Percentiles rank a stretch among this genome's conserved stretches.
These are phyloP conservation scores for Camelina neglecta DNA, from an alignment of 345 rosid genomes.

Conservation along the genomic window DNA sequence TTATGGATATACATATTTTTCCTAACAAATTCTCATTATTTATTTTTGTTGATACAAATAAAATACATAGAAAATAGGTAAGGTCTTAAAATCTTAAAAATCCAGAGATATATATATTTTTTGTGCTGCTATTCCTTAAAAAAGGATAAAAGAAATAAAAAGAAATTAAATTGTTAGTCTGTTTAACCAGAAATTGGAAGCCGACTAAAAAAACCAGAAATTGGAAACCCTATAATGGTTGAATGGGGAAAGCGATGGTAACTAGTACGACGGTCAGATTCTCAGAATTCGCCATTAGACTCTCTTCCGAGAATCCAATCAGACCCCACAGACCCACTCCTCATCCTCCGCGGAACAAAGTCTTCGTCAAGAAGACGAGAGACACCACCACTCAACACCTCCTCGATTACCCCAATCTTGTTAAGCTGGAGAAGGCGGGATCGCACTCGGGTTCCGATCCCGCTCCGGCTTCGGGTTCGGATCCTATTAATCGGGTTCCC, in stretches of 20 bases:
- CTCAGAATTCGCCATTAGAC: slow-evolving; percentile 51
- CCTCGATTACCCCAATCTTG: slow-evolving; percentile 41
- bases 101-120: no score
- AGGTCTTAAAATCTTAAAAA: no score
- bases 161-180: neutral
- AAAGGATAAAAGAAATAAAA: neutral
- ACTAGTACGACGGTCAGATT: slow-evolving; percentile 37
- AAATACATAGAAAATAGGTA: no score
- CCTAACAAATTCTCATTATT: no score
- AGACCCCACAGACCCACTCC: slow-evolving; percentile 40
- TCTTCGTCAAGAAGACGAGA: slow-evolving; percentile 42
- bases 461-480: slow-evolving; percentile 39
- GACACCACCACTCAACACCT: slow-evolving; percentile 15
- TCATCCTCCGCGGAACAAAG: slow-evolving; percentile 33
- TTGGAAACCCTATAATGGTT: slow-evolving; percentile 26
- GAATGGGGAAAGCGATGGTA: slow-evolving; percentile 65
- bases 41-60: no score
- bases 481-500: slow-evolving; percentile 51
- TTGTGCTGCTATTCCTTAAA: neutral
- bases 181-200: slow-evolving; percentile 2
- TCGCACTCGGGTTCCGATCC: slow-evolving; percentile 48
- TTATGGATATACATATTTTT: no score
- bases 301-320: slow-evolving; percentile 53
- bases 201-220: neutral
- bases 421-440: slow-evolving; percentile 53